Percentiles rank a stretch among this genome's conserved stretches.
These are phyloP conservation scores for Aspergillus funiculosus DNA, from an alignment of 495 filamentous ascomycete species.

Conservation along the genomic window DNA sequence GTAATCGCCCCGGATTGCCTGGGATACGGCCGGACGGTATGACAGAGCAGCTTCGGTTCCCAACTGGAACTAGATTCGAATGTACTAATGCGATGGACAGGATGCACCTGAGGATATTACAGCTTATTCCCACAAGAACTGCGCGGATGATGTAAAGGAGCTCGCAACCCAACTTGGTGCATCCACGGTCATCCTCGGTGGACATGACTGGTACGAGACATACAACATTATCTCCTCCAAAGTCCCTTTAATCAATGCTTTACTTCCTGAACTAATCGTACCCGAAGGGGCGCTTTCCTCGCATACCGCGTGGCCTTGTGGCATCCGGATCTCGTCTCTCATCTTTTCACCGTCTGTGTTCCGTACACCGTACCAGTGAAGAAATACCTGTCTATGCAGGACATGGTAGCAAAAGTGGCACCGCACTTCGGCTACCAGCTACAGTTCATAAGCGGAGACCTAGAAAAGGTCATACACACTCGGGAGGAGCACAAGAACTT, in stretches of 20 bases:
- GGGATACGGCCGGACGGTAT: conserved; percentile 71
- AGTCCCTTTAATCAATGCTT: not conserved
- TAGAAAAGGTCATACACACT: conserved; percentile 54
- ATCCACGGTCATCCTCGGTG: conserved; percentile 62
- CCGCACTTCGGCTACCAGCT: conserved; percentile 84
- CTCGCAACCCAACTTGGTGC: conserved; percentile 55
- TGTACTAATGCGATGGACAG: conserved; percentile 26
- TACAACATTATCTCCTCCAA: not conserved
- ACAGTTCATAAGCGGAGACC: conserved; percentile 60
- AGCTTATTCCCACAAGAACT: conserved; percentile 63
- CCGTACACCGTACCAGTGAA: conserved; percentile 54
- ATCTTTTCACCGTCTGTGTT: conserved; percentile 74
- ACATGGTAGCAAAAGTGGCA: conserved; percentile 49
- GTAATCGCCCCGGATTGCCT: conserved; percentile 77
- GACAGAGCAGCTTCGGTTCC: not conserved
- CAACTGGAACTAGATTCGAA: not conserved
- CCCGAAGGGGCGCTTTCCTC: conserved; percentile 48
- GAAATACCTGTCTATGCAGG: conserved; percentile 45
- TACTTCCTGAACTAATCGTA: not conserved
- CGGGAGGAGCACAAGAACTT: conserved; percentile 59
- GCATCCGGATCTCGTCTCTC: conserved; percentile 63
- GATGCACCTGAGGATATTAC: conserved; percentile 51
- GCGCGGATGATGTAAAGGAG: conserved; percentile 63
- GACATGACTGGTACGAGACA: conserved; percentile 74
- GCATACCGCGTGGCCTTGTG: conserved; percentile 61